phyloP scores from a whole-genome alignment of 2,329 filamentous ascomycete species.

The Huntiella omanensis region DNA sequence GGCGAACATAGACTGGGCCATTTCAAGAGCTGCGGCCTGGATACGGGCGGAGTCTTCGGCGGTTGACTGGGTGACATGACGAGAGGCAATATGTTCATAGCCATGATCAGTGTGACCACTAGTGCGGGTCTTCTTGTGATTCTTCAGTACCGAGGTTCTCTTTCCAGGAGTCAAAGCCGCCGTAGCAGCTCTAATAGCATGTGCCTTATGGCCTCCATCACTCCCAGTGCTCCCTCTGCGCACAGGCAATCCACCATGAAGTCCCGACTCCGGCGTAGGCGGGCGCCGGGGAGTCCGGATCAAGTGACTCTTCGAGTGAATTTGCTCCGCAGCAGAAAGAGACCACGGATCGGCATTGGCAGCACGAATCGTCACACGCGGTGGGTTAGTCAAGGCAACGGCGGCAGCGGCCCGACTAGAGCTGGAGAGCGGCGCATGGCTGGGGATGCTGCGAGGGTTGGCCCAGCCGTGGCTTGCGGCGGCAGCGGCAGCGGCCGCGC shows the following conservation, averaged over 20 bases:
- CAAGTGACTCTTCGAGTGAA: not conserved
- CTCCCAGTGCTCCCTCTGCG: too few species aligned
- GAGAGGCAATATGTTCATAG: conserved; percentile 28
- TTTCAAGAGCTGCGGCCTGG: conserved; percentile 66
- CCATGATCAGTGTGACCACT: conserved; percentile 50
- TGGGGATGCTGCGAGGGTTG: conserved; percentile 34
- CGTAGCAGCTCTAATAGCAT: not conserved
- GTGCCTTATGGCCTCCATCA: too few species aligned
- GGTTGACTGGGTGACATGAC: too few species aligned
- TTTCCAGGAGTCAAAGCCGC: too few species aligned
- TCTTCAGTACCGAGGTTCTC: too few species aligned
- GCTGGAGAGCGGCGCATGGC: conserved; percentile 27
- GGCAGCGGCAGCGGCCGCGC: conserved; percentile 25
- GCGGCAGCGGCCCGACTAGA: conserved; percentile 28
- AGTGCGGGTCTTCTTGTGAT: conserved; percentile 36
- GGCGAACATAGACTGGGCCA: conserved; percentile 75
- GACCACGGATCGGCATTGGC: not conserved
- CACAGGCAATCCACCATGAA: not conserved
- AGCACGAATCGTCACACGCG: not conserved
- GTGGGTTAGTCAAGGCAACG: conserved; percentile 1
- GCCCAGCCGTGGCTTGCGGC: conserved; percentile 55
- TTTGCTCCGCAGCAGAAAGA: not conserved
- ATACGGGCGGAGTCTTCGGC: conserved; percentile 18
- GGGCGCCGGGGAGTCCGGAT: not conserved
- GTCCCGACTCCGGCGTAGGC: not conserved